Percentiles rank a stretch among this genome's conserved stretches.
Conservation (phyloP, 2,329 filamentous ascomycete species). For the Pseudocercospora macadamiae region DNA sequence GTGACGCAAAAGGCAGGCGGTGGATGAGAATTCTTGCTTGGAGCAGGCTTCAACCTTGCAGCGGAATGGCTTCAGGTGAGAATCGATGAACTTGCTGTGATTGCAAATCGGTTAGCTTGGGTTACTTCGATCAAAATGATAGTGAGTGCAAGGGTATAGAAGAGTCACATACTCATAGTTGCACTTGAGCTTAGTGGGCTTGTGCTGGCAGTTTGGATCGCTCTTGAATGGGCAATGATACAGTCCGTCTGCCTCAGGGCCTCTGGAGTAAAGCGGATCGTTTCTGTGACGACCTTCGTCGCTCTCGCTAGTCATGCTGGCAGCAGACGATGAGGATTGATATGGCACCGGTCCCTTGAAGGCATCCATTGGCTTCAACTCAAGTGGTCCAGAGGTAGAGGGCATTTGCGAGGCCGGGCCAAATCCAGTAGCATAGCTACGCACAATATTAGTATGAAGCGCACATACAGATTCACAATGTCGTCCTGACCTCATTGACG, state of each 20-base stretch:
- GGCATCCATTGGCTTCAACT: conserved; percentile 11
- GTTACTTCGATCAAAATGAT: too few species aligned
- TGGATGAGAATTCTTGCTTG: conserved; percentile 89
- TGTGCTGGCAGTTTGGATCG: conserved; percentile 75
- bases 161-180: conserved; percentile 91
- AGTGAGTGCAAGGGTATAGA: conserved; percentile 15
- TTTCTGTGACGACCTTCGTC: conserved; percentile 44
- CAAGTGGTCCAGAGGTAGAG: not conserved
- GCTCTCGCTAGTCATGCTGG: conserved; percentile 26
- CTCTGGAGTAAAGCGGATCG: conserved; percentile 72
- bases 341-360: conserved; percentile 10
- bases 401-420: conserved; percentile 6
- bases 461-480: not conserved
- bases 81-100: conserved; percentile 91
- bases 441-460: conserved; percentile 23
- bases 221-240: conserved; percentile 90
- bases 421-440: conserved; percentile 22
- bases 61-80: conserved; percentile 92
- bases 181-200: conserved; percentile 95
- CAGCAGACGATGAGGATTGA: conserved; percentile 16
- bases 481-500: conserved; percentile 31
- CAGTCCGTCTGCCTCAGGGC: conserved; percentile 71
- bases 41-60: conserved; percentile 86
- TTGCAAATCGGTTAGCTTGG: conserved; percentile 27
- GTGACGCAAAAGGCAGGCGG: conserved; percentile 89